These are phyloP conservation scores for Phytophthora hibernalis DNA, from an alignment of 352 stramenopile genomes.

Conservation along the genomic window DNA sequence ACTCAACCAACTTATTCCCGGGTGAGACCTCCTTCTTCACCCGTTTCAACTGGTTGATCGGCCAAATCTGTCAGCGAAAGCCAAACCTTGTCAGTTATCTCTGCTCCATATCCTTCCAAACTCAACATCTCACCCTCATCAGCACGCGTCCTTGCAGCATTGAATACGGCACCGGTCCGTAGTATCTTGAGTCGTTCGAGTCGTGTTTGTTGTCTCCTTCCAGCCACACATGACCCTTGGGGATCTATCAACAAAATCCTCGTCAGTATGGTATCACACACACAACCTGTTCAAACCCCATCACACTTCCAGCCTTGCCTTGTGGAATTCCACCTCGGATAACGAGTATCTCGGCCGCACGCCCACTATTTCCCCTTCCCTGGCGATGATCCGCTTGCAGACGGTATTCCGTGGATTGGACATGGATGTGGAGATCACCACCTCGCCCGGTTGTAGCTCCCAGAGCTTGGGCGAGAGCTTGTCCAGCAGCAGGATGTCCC, in stretches of 20 bases:
- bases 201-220: conserved; percentile 98
- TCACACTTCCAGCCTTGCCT: conserved; percentile 32
- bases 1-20: too few species aligned
- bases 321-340: conserved; percentile 80
- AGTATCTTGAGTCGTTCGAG: conserved; percentile 96
- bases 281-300: background rate
- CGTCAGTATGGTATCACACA: background rate
- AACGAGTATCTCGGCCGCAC: conserved; percentile 75
- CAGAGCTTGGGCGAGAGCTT: conserved; percentile 82
- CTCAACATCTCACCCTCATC: conserved; percentile 74
- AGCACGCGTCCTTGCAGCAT: conserved; percentile 92
- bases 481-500: conserved; percentile 92
- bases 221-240: conserved; percentile 95
- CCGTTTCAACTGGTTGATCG: conserved; percentile 68
- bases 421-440: conserved; percentile 90
- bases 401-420: conserved; percentile 87
- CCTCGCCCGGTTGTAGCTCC: conserved; percentile 73
- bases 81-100: background rate
- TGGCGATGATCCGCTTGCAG: conserved; percentile 90
- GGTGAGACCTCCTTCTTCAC: conserved; percentile 64
- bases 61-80: conserved; percentile 71
- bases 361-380: conserved; percentile 84
- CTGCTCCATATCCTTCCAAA: background rate
- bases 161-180: conserved; percentile 93
- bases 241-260: conserved; percentile 48